Evolutionary conservation across 2,329 filamentous ascomycete species (phyloP), one percentile per base, ranked within the genome.

Genomic region (Coleophoma cylindrospora): DNA sequence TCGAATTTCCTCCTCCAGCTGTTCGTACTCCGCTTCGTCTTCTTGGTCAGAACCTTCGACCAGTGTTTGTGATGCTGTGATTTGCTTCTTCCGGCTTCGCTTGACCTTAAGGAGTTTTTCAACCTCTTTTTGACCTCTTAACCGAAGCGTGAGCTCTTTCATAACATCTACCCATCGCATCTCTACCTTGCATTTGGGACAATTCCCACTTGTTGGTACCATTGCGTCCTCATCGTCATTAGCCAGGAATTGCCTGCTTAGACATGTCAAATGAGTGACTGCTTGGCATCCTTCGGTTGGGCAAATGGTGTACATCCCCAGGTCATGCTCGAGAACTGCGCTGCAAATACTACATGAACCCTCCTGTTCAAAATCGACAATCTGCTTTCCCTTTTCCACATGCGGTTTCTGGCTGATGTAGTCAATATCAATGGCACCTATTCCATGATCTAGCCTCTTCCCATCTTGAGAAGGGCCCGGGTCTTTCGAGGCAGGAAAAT

Each of bases 101-200:
- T 57, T 62, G 0, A 40, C 70, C 64, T 81, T 88, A 58, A 90
- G 74, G 22, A 96, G 61, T 57, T 82, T 82, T 38, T 83, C 78
- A 1, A 91, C 71, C 56, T 91, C 86, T 50, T 86, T 86, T 49
- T 76, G 68, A 1, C 86, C 91, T 21, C 89, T 78, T 34, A 81
- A 73, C 33, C 92, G 78, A 45, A 96, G 69, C 46, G 79, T 94
- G 58, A 95, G 68, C 64, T 95, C 91, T 63, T 84, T 91, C 71
- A 95, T 86, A 70, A 96, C 80, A 44, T 87, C 80, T 0, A 76
- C 74, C 92, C 92, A 97, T 46, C 74, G 66, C 2, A 91, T 69
- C 4, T 73, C 67, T 0, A 73, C 72, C 1, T 74, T 68, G 63
- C 92, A 97, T 17, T 70, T 70, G 0, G 89, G 89, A 68, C 92